Conservation (phyloP, 805 yeast genomes). For the Yamadazyma scolyti region DNA sequence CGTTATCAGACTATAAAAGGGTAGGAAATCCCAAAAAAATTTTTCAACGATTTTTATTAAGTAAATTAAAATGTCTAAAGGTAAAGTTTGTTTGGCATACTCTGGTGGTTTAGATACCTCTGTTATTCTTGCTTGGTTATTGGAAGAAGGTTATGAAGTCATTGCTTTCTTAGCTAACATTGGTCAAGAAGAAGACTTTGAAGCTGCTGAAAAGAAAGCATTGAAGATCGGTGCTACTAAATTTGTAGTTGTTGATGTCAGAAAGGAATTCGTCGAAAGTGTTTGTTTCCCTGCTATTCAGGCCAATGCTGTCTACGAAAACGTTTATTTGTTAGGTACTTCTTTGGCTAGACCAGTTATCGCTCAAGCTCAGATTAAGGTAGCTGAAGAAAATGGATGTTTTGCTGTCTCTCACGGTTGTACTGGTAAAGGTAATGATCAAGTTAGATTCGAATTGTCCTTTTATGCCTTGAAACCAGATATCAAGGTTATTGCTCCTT, state of each 20-base stretch:
- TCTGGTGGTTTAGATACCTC: slow-evolving; percentile 99
- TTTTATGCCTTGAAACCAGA: slow-evolving; percentile 98
- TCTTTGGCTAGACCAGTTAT: slow-evolving; percentile 98
- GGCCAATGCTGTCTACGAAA: slow-evolving; percentile 96
- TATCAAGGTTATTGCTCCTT: slow-evolving; percentile 95
- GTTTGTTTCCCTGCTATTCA: slow-evolving; percentile 96
- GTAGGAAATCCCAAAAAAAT: slow-evolving; percentile 10
- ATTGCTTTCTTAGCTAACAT: slow-evolving; percentile 97
- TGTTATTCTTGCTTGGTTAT: slow-evolving; percentile 94
- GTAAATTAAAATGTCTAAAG: slow-evolving; percentile 71
- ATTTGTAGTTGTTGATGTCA: slow-evolving; percentile 89
- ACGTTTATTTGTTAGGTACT: slow-evolving; percentile 94
- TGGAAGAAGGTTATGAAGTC: slow-evolving; percentile 97
- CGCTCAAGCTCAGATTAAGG: slow-evolving; percentile 96
- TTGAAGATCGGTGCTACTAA: slow-evolving; percentile 96
- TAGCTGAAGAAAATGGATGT: slow-evolving; percentile 96
- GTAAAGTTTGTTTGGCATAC: slow-evolving; percentile 98
- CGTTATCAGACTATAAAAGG: slow-evolving; percentile 16
- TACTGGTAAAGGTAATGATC: slow-evolving; percentile 99
- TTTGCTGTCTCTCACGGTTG: slow-evolving; percentile 99
- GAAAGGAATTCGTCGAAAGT: slow-evolving; percentile 92
- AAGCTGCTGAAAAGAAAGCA: slow-evolving; percentile 94
- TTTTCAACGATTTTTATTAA: slow-evolving; percentile 2
- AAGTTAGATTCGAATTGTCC: slow-evolving; percentile 94
- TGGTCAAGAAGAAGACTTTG: slow-evolving; percentile 99